Conservation (phyloP, 2,329 filamentous ascomycete genomes). For the Parastagonospora nodorum region DNA sequence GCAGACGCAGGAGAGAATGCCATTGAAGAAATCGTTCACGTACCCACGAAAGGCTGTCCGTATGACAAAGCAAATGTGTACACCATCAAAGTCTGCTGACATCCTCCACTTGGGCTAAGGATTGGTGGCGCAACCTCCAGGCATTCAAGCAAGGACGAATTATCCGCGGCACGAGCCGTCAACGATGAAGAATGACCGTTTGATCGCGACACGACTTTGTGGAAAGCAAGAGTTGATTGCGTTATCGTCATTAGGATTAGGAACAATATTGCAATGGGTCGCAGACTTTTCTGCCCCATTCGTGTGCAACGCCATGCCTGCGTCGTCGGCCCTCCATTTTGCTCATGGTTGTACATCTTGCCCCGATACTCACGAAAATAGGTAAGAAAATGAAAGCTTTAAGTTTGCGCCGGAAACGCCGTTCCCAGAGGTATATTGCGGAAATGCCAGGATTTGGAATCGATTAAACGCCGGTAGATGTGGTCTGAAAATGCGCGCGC, state of each 20-base stretch:
- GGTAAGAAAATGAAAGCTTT: slow-evolving; percentile 13
- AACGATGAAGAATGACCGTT: slow-evolving; percentile 16
- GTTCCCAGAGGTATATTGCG: slow-evolving; percentile 34
- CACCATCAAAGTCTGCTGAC: slow-evolving; percentile 67
- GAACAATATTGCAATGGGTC: slow-evolving; percentile 21
- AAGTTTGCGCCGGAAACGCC: slow-evolving; percentile 35
- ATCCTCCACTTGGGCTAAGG: slow-evolving; percentile 54
- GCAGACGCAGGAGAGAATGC: neutral
- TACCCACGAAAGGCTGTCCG: slow-evolving; percentile 73
- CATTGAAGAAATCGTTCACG: slow-evolving; percentile 13
- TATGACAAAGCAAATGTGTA: slow-evolving; percentile 76
- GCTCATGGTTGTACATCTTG: slow-evolving; percentile 25
- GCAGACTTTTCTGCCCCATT: slow-evolving; percentile 12
- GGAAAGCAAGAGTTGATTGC: slow-evolving; percentile 27
- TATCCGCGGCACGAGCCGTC: slow-evolving; percentile 28
- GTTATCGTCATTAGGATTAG: slow-evolving; percentile 44
- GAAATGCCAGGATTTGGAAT: slow-evolving; percentile 11
- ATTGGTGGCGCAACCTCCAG: slow-evolving; percentile 74
- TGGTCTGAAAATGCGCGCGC: slow-evolving; percentile 6
- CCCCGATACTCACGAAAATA: slow-evolving; percentile 14
- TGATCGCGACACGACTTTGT: slow-evolving; percentile 22
- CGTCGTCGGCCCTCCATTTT: slow-evolving; percentile 13
- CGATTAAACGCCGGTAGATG: slow-evolving; percentile 11
- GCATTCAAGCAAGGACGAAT: slow-evolving; percentile 58
- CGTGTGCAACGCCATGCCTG: slow-evolving; percentile 19